Evolutionary conservation across 495 filamentous ascomycete genomes (phyloP), one percentile per base, ranked within the genome.

Genomic region (Hypoxylon fuscum): DNA sequence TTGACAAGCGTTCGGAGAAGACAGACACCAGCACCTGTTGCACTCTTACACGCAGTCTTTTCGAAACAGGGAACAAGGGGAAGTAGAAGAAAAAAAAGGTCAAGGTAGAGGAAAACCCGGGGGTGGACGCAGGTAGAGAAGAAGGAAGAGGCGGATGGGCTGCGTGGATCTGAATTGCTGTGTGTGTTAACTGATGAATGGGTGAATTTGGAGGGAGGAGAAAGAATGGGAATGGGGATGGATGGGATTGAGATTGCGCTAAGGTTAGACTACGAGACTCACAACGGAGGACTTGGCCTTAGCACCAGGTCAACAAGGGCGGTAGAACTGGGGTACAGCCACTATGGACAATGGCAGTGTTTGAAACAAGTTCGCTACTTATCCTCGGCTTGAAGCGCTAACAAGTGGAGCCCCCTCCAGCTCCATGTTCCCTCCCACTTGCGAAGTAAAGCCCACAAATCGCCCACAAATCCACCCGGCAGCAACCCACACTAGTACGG

Each of bases 121-220:
- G 45, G 50, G 44, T 55, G 50, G 53, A 53, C 43, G 58, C 44
- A 47, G 25, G 49, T 42, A 59, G 60, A 55, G 55, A 55, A 44
- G 43, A 29, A 49, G 18, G 52, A 53, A 62, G 41, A 53, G 42
- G 50, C 58, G 50, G 57, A 56, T 52, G 52, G 25, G 29, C 51
- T 60, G 61, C 35, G 37, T 46, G 37, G 64, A 74, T 35, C 27
- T 41, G 49, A 55, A 63, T 51, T 63, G 64, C 61, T 51, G 69
- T 72, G 62, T 53, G 56, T 64, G 69, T 66, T 68, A 70, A 68
- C 44, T 70, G 71, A 54, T 66, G 69, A 66, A 73, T 74, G 47
- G 68, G 69, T 42, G 31, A 44, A 42, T 47, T 58, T 54, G 41
- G 55, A 47, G 43, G 56, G 51, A 38, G 40, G 50, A 41, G 44